A percentile compares a stretch with the other conserved stretches of the same genome.
These are phyloP conservation scores for Beta vulgaris DNA, from an alignment of 148 eudicot species.

Conservation along the genomic window DNA sequence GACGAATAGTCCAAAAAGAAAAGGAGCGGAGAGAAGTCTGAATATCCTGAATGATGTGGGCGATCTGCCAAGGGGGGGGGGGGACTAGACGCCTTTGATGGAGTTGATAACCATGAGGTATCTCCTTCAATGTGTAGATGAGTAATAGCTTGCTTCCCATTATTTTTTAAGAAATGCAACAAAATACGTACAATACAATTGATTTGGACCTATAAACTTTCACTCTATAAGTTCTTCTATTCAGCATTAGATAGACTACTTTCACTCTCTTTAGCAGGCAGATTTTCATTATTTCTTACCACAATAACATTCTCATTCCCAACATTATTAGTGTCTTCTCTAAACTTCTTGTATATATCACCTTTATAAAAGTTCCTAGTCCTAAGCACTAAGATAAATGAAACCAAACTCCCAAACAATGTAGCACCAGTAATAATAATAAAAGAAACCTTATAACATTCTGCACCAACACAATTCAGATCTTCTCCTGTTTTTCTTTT, in stretches of 20 bases:
- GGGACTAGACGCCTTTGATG: too few species aligned
- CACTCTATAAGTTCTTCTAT: background rate
- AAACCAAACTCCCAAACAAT: conserved; percentile 17
- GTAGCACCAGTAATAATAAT: conserved; percentile 28
- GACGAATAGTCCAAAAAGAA: too few species aligned
- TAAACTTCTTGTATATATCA: conserved; percentile 26
- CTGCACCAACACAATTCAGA: conserved; percentile 23
- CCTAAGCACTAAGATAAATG: conserved; percentile 27
- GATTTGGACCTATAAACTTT: too few species aligned
- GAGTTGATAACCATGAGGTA: too few species aligned
- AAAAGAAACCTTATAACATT: conserved; percentile 27
- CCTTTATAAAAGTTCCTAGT: conserved; percentile 33
- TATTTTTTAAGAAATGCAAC: too few species aligned
- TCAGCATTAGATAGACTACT: background rate
- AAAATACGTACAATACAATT: too few species aligned
- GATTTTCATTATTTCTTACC: background rate
- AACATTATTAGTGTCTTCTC: background rate
- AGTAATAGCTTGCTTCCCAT: too few species aligned
- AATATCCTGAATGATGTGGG: too few species aligned
- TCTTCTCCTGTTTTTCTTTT: conserved; percentile 21
- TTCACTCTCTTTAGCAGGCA: background rate
- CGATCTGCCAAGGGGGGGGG: too few species aligned
- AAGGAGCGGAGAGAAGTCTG: too few species aligned
- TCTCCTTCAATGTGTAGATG: too few species aligned
- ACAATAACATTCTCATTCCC: background rate